A percentile compares a stretch with the other conserved stretches of the same genome.
These are phyloP conservation scores for Quercus lobata DNA, from an alignment of 331 rosid genomes.

Conservation along the genomic window DNA sequence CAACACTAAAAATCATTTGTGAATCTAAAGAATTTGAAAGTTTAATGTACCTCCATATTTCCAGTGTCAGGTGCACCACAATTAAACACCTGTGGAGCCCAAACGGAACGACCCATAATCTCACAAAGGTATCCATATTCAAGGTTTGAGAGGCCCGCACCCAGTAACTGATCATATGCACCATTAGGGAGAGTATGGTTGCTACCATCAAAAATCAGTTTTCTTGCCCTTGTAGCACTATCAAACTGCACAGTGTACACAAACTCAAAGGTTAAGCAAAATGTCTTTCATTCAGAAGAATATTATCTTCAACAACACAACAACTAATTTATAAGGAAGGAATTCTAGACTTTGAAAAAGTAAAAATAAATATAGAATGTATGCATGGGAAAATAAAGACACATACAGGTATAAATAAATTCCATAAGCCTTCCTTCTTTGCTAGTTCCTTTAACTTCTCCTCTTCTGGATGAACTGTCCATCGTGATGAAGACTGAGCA, in stretches of 20 bases:
- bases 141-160: conserved; percentile 92
- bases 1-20: conserved; percentile 8
- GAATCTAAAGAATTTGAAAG: conserved; percentile 8
- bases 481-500: conserved; percentile 74
- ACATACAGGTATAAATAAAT: conserved; percentile 88
- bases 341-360: conserved; percentile 5
- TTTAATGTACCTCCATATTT: conserved; percentile 87
- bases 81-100: conserved; percentile 97
- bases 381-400: conserved; percentile 12
- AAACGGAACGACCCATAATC: conserved; percentile 90
- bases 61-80: conserved; percentile 98
- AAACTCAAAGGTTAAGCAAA: conserved; percentile 7
- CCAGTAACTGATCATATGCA: conserved; percentile 56
- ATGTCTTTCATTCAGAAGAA: neutral
- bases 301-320: neutral
- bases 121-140: conserved; percentile 98
- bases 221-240: conserved; percentile 87
- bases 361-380: conserved; percentile 13
- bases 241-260: conserved; percentile 79
- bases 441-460: conserved; percentile 89
- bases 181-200: conserved; percentile 29
- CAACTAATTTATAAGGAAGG: neutral
- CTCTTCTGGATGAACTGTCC: conserved; percentile 93
- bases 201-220: conserved; percentile 52
- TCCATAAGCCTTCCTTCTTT: conserved; percentile 95